A percentile compares a stretch with the other conserved stretches of the same genome.
Evolutionary conservation across 768 basidiomycete species (phyloP).

Genomic region (Psilocybe sp.): DNA sequence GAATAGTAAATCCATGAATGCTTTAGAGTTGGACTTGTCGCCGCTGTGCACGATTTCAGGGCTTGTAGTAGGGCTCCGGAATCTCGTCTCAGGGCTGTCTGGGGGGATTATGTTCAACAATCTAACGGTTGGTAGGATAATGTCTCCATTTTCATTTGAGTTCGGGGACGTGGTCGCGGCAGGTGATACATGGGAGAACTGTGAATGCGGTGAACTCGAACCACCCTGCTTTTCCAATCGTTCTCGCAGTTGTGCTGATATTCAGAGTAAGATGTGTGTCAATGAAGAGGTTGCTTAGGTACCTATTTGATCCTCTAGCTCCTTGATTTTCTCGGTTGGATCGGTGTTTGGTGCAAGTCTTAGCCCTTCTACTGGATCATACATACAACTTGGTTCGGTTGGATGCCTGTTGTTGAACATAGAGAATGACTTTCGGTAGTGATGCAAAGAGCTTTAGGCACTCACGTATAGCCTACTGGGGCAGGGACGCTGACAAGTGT

Average conservation of each 20-base stretch:
- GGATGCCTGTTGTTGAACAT: slow-evolving; percentile 57
- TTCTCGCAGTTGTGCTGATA: slow-evolving; percentile 58
- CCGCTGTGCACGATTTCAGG: slow-evolving; percentile 42
- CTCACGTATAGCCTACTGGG: slow-evolving; percentile 82
- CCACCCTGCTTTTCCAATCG: slow-evolving; percentile 50
- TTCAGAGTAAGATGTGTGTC: slow-evolving; percentile 7
- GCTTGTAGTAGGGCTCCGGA: slow-evolving; percentile 46
- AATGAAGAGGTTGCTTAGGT: slow-evolving; percentile 3
- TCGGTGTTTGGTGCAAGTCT: slow-evolving; percentile 74
- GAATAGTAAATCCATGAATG: slow-evolving; percentile 64
- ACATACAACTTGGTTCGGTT: slow-evolving; percentile 79
- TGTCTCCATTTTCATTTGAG: slow-evolving; percentile 29
- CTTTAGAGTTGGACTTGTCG: slow-evolving; percentile 41
- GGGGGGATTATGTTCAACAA: slow-evolving; percentile 38
- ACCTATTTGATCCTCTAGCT: slow-evolving; percentile 80
- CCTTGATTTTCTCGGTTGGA: slow-evolving; percentile 74
- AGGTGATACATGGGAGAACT: slow-evolving; percentile 16
- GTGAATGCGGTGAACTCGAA: slow-evolving; percentile 32
- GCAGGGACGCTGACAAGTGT: slow-evolving; percentile 80
- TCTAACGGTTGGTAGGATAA: slow-evolving; percentile 42
- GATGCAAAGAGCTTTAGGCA: slow-evolving; percentile 9
- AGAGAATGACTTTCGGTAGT: slow-evolving; percentile 1
- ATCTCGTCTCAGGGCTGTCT: slow-evolving; percentile 33
- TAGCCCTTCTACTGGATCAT: slow-evolving; percentile 84
- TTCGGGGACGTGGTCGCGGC: slow-evolving; percentile 15